These are phyloP conservation scores for Annulohypoxylon truncatum DNA, from an alignment of 2,329 filamentous ascomycete species.

Conservation along the genomic window DNA sequence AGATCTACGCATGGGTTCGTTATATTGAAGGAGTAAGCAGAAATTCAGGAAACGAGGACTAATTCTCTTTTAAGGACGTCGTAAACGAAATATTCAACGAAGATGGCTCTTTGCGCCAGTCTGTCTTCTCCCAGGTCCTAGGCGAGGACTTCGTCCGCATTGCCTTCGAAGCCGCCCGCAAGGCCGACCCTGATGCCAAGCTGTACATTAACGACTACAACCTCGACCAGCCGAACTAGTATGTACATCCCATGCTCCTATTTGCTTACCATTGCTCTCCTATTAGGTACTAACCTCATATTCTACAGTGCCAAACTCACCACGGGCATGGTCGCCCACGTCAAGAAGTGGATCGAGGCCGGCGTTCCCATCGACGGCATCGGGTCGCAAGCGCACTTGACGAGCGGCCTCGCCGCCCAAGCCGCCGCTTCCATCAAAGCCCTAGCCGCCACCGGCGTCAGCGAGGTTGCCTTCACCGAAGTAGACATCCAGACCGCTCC, in stretches of 20 bases:
- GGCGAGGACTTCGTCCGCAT: conserved; percentile 77
- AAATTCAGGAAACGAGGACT: conserved; percentile 59
- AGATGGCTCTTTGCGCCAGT: conserved; percentile 67
- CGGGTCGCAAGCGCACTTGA: conserved; percentile 63
- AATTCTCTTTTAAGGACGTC: conserved; percentile 62
- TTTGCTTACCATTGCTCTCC: too few species aligned
- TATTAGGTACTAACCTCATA: conserved; percentile 10
- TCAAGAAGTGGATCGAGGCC: conserved; percentile 71
- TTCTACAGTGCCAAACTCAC: conserved; percentile 63
- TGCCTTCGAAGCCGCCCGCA: conserved; percentile 75
- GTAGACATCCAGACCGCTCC: conserved; percentile 71
- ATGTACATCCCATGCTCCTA: neutral
- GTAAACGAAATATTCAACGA: conserved; percentile 74
- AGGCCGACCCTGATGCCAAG: conserved; percentile 73
- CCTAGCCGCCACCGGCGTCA: conserved; percentile 58
- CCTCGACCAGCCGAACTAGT: conserved; percentile 68
- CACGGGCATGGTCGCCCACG: conserved; percentile 63
- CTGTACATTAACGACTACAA: conserved; percentile 84
- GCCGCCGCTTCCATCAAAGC: conserved; percentile 58
- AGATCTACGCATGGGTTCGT: conserved; percentile 58
- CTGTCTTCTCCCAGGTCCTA: conserved; percentile 74
- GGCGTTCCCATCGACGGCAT: conserved; percentile 73
- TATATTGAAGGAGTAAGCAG: conserved; percentile 26
- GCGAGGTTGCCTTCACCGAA: conserved; percentile 69
- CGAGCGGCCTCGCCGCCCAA: conserved; percentile 54